These are phyloP conservation scores for Penicillium canariense DNA, from an alignment of 495 filamentous ascomycete genomes.

Conservation along the genomic window DNA sequence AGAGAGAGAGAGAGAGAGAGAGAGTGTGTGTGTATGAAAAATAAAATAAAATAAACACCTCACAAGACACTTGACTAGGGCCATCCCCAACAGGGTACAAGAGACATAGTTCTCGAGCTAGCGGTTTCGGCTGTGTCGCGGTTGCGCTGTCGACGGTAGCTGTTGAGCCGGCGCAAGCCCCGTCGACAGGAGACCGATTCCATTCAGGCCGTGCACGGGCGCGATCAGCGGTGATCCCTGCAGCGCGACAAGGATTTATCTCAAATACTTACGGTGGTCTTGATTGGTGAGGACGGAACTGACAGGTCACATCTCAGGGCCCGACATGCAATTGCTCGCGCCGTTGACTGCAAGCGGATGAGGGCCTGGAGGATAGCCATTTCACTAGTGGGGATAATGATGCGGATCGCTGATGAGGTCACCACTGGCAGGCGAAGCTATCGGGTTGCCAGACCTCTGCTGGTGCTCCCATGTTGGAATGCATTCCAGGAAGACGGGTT, in stretches of 20 bases:
- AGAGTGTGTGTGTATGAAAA: too few species aligned
- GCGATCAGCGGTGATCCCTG: slow-evolving; percentile 32
- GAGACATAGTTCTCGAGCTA: not conserved
- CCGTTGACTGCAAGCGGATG: not conserved
- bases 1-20: not conserved
- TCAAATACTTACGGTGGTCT: slow-evolving; percentile 37
- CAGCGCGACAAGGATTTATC: slow-evolving; percentile 37
- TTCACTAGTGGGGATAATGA: slow-evolving; percentile 11
- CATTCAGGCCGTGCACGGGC: slow-evolving; percentile 23
- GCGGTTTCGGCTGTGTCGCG: not conserved
- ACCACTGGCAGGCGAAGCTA: too few species aligned
- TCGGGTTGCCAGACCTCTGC: not conserved
- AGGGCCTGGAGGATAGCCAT: not conserved
- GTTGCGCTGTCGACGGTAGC: not conserved
- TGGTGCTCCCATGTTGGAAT: slow-evolving; percentile 24
- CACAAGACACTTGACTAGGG: not conserved
- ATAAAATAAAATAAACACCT: too few species aligned
- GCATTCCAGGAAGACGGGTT: slow-evolving; percentile 28
- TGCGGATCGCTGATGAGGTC: too few species aligned
- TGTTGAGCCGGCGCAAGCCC: not conserved
- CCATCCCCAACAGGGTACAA: not conserved
- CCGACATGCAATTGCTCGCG: not conserved
- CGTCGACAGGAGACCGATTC: not conserved
- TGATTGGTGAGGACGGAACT: slow-evolving; percentile 37
- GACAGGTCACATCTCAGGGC: slow-evolving; percentile 23